phyloP scores from a whole-genome alignment of 768 basidiomycete genomes.

The Russula sp. region DNA sequence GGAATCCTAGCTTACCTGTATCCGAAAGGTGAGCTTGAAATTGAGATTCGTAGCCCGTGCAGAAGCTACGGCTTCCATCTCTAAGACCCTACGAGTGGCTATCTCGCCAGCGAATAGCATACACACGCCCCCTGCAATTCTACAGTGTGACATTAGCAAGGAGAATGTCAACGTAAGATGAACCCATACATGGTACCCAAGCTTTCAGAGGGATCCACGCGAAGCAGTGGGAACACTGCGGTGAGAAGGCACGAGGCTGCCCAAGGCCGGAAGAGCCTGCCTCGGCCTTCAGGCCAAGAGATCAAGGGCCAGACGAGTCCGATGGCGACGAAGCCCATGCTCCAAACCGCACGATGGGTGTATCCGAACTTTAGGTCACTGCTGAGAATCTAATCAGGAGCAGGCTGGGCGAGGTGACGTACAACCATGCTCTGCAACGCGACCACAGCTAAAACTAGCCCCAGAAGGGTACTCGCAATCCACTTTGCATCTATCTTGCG shows the following conservation, averaged over 20 bases:
- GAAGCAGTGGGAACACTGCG: constrained; percentile 62
- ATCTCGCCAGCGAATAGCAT: constrained; percentile 33
- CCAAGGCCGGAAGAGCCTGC: constrained; percentile 40
- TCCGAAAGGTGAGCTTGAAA: background rate
- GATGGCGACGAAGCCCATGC: constrained; percentile 52
- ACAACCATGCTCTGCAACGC: constrained; percentile 71
- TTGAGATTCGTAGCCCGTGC: background rate
- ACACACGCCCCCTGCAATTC: constrained; percentile 38
- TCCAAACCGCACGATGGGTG: constrained; percentile 66
- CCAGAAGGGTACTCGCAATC: constrained; percentile 25
- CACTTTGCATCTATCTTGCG: background rate
- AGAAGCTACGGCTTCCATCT: background rate
- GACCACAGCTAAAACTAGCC: constrained; percentile 33
- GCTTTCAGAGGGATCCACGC: constrained; percentile 67
- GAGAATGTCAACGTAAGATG: background rate
- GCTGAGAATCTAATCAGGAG: background rate
- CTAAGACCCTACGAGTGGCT: constrained; percentile 8
- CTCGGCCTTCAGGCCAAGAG: constrained; percentile 39
- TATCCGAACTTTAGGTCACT: constrained; percentile 51
- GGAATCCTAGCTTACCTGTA: constrained; percentile 5
- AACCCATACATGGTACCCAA: constrained; percentile 50
- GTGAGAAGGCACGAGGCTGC: constrained; percentile 44
- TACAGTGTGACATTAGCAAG: background rate
- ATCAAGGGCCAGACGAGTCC: constrained; percentile 60
- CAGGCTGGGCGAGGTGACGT: constrained; percentile 28